Evolutionary conservation across 1,284 basidiomycete genomes (phyloP).

Genomic region (Malassezia nana): DNA sequence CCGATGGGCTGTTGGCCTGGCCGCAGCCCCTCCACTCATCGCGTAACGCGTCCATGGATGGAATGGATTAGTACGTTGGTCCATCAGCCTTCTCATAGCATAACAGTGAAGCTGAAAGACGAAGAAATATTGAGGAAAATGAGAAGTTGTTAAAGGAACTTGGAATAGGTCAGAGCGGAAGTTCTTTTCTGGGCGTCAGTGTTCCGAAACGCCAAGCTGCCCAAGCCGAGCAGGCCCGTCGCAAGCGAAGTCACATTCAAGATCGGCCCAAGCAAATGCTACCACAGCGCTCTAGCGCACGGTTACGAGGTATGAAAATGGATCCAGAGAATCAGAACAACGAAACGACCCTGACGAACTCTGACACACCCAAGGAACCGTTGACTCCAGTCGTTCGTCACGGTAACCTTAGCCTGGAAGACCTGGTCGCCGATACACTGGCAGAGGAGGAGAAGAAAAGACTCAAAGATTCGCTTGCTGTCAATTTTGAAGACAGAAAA

Average conservation of each 20-base stretch:
- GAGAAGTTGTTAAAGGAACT: conserved; percentile 38
- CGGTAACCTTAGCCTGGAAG: conserved; percentile 21
- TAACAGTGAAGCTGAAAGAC: conserved; percentile 34
- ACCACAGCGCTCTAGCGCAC: conserved; percentile 27
- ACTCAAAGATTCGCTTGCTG: not conserved
- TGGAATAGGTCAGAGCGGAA: conserved; percentile 29
- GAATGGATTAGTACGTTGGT: not conserved
- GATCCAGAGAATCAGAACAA: not conserved
- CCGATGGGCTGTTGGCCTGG: not conserved
- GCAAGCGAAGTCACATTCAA: conserved; percentile 15
- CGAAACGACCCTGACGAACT: not conserved
- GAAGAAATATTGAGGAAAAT: conserved; percentile 43
- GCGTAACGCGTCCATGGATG: not conserved
- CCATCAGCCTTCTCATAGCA: not conserved
- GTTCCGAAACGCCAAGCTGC: conserved; percentile 17
- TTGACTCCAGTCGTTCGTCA: conserved; percentile 3
- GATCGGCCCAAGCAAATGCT: conserved; percentile 18
- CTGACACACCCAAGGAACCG: not conserved
- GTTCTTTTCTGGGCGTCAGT: conserved; percentile 19
- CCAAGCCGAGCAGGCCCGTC: conserved; percentile 10
- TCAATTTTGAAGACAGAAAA: not conserved
- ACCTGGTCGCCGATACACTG: not conserved
- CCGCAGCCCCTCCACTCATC: not conserved
- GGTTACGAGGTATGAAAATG: conserved; percentile 19
- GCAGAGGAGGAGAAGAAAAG: conserved; percentile 19